Percentiles rank a stretch among this genome's conserved stretches.
phyloP scores from a whole-genome alignment of 108 stramenopile species.

The Cylindrotheca closterium region DNA sequence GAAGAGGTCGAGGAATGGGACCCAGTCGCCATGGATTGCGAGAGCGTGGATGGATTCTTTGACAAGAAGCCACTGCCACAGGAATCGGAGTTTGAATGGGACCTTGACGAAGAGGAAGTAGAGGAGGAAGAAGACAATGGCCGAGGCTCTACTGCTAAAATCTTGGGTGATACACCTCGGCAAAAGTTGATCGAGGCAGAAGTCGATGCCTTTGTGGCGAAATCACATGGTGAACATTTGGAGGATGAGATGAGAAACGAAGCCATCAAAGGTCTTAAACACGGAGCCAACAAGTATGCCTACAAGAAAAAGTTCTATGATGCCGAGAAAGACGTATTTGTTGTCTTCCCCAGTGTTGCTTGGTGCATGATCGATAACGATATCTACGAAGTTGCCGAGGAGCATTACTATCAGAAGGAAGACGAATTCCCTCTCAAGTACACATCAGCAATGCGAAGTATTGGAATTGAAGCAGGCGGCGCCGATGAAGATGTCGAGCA shows the following conservation, averaged over 20 bases:
- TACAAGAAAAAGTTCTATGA: slow-evolving; percentile 28
- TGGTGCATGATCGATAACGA: slow-evolving; percentile 7
- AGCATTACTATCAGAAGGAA: slow-evolving; percentile 6
- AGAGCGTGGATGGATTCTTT: neutral
- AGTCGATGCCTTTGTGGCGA: neutral
- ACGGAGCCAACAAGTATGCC: slow-evolving; percentile 11
- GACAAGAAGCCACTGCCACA: neutral
- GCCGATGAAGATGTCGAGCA: slow-evolving; percentile 7
- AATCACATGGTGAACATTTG: neutral
- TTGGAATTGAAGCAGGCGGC: slow-evolving; percentile 6
- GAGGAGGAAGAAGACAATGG: neutral
- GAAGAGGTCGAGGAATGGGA: slow-evolving; percentile 4
- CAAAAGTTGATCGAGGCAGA: neutral
- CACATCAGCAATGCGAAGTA: slow-evolving; percentile 14
- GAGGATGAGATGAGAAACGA: slow-evolving; percentile 17
- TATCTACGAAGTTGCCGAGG: slow-evolving; percentile 28
- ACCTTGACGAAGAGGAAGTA: neutral
- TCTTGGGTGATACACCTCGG: neutral
- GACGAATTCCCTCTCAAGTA: slow-evolving; percentile 24
- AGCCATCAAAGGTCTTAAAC: slow-evolving; percentile 5
- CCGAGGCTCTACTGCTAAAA: neutral
- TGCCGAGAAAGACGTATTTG: slow-evolving; percentile 9
- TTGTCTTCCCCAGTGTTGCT: slow-evolving; percentile 21
- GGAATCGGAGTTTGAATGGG: neutral
- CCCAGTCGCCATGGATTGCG: neutral